A percentile compares a stretch with the other conserved stretches of the same genome.
These are phyloP conservation scores for Auricularia auricula-judae DNA, from an alignment of 768 basidiomycete species.

Conservation along the genomic window DNA sequence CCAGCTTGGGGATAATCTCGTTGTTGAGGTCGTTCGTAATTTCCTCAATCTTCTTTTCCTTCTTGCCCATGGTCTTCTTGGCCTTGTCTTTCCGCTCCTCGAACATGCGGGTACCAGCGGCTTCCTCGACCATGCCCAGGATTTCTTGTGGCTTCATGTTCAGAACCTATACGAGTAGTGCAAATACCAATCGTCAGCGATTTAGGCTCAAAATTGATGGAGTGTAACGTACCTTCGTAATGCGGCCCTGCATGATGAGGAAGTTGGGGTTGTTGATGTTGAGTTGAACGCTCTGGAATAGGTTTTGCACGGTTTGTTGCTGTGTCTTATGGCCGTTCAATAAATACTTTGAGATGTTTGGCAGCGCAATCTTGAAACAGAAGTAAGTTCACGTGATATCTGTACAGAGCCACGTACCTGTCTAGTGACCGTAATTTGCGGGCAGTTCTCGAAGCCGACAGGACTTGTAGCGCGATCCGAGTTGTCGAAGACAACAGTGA, in stretches of 20 bases:
- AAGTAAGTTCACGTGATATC: neutral
- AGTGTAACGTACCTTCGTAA: constrained; percentile 66
- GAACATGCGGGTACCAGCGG: constrained; percentile 97
- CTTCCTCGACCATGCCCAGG: constrained; percentile 96
- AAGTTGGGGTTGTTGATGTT: constrained; percentile 99
- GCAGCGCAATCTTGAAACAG: constrained; percentile 66
- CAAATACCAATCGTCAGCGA: neutral
- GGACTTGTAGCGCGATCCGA: constrained; percentile 80
- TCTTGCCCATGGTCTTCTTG: constrained; percentile 90
- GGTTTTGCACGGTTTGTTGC: constrained; percentile 73
- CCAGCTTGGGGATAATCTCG: constrained; percentile 90
- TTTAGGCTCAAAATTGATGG: too few relatives aligned
- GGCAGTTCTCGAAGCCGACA: constrained; percentile 62
- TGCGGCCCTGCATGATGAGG: constrained; percentile 98
- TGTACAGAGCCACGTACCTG: constrained; percentile 48
- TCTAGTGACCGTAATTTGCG: constrained; percentile 93
- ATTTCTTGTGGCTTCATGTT: constrained; percentile 99
- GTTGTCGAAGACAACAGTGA: constrained; percentile 98
- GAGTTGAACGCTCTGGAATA: constrained; percentile 94
- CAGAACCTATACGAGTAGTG: constrained; percentile 43
- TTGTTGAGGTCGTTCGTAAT: constrained; percentile 68
- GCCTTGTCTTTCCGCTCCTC: constrained; percentile 98
- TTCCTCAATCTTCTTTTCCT: constrained; percentile 91
- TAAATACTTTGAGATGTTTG: constrained; percentile 89
- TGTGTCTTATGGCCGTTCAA: constrained; percentile 90